phyloP scores from a whole-genome alignment of 208 protist species.

The Trypanosoma congolense region DNA sequence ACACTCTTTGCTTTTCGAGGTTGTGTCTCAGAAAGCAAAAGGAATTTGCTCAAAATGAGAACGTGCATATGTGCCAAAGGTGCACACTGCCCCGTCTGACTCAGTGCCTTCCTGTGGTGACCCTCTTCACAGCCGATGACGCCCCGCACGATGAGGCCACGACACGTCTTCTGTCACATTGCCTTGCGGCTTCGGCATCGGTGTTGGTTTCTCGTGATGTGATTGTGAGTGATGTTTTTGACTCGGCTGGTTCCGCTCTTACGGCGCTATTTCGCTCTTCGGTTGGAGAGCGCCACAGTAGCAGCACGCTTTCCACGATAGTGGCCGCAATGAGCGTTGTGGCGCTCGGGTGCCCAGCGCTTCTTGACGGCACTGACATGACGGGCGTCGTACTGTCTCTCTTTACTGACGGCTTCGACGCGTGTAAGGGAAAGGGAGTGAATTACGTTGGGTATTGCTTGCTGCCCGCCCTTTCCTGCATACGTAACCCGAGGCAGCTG shows the following conservation, averaged over 20 bases:
- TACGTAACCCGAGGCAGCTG: constrained; percentile 6
- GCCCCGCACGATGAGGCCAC: constrained; percentile 17
- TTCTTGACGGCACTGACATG: constrained; percentile 7
- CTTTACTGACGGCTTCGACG: neutral
- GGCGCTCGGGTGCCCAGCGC: constrained; percentile 2
- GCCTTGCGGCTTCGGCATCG: constrained; percentile 1
- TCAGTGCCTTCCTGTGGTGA: constrained; percentile 3
- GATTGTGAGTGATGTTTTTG: neutral
- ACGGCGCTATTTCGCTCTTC: constrained; percentile 3
- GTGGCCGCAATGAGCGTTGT: constrained; percentile 8
- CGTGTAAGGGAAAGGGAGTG: constrained; percentile 2
- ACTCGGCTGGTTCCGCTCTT: neutral
- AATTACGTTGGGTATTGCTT: constrained; percentile 11
- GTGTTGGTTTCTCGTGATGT: neutral
- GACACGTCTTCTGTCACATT: constrained; percentile 13
- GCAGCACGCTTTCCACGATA: constrained; percentile 5
- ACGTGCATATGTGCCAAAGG: neutral
- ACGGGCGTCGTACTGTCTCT: neutral
- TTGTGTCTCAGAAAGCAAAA: neutral
- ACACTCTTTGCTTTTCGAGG: constrained; percentile 1
- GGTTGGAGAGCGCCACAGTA: constrained; percentile 1
- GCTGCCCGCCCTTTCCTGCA: constrained; percentile 4
- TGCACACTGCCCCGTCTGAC: neutral
- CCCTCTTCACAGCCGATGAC: constrained; percentile 3
- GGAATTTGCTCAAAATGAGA: neutral